These are phyloP conservation scores for Cyberlindnera xylosilytica DNA, from an alignment of 805 yeast species.

Conservation along the genomic window DNA sequence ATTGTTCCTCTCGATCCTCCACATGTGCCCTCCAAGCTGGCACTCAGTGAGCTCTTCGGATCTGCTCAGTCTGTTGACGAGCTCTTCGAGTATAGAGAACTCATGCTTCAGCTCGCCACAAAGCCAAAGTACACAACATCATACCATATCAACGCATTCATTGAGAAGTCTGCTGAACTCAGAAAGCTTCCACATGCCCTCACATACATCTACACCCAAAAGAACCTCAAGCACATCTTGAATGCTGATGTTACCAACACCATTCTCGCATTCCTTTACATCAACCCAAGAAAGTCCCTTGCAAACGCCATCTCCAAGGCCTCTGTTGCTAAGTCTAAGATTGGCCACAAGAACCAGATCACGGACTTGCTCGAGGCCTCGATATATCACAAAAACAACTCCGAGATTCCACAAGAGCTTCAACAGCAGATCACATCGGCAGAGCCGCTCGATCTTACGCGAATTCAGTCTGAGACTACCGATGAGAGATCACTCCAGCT, in stretches of 20 bases:
- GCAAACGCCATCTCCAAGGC: slow-evolving; percentile 14
- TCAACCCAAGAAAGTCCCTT: slow-evolving; percentile 20
- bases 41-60: slow-evolving; percentile 26
- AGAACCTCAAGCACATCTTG: slow-evolving; percentile 9
- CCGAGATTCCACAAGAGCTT: slow-evolving; percentile 14
- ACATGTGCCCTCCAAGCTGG: slow-evolving; percentile 27
- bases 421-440: slow-evolving; percentile 5
- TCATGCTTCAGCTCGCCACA: slow-evolving; percentile 19
- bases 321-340: slow-evolving; percentile 13
- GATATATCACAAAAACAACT: slow-evolving; percentile 13
- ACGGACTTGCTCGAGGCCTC: slow-evolving; percentile 20
- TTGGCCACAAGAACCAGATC: slow-evolving; percentile 9
- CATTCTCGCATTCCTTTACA: slow-evolving; percentile 21
- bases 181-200: slow-evolving; percentile 23
- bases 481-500: slow-evolving; percentile 10
- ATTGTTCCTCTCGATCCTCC: slow-evolving; percentile 33
- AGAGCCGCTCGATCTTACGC: slow-evolving; percentile 4
- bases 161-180: slow-evolving; percentile 23
- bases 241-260: slow-evolving; percentile 19
- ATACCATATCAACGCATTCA: slow-evolving; percentile 19
- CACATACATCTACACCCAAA: slow-evolving; percentile 20
- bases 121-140: slow-evolving; percentile 22
- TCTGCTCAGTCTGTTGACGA: slow-evolving; percentile 20
- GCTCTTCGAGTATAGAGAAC: slow-evolving; percentile 13
- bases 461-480: slow-evolving; percentile 11